phyloP scores from a whole-genome alignment of 2,329 filamentous ascomycete species.

The Pleurostoma richardsiae region DNA sequence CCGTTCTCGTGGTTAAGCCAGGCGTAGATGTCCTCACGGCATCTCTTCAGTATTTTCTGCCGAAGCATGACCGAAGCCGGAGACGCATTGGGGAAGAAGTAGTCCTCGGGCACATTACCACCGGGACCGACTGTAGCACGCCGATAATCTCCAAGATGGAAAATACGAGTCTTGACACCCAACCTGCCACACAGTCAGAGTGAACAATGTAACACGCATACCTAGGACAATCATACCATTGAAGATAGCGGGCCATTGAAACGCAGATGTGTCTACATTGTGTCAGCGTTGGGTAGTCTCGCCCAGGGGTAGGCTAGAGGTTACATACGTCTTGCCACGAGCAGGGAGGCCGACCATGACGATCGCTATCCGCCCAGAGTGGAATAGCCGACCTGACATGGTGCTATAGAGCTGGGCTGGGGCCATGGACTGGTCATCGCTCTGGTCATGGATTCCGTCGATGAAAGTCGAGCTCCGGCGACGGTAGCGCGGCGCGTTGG shows the following conservation, averaged over 20 bases:
- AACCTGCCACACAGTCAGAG: conserved; percentile 49
- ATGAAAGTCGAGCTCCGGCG: conserved; percentile 94
- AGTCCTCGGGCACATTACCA: conserved; percentile 87
- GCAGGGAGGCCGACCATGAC: conserved; percentile 94
- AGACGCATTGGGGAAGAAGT: conserved; percentile 94
- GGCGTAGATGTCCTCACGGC: conserved; percentile 91
- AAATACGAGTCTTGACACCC: conserved; percentile 95
- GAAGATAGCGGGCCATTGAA: conserved; percentile 86
- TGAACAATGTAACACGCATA: neutral
- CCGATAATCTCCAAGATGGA: conserved; percentile 94
- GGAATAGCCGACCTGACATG: conserved; percentile 93
- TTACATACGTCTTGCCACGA: conserved; percentile 81
- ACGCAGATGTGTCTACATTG: conserved; percentile 78
- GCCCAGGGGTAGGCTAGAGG: neutral
- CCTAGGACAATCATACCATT: conserved; percentile 54
- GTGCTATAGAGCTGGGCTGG: conserved; percentile 97
- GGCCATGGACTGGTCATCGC: conserved; percentile 75
- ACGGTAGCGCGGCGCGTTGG: conserved; percentile 83
- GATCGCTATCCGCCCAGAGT: conserved; percentile 94
- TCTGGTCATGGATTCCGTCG: conserved; percentile 92
- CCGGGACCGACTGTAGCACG: conserved; percentile 82
- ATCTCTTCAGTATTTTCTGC: conserved; percentile 97
- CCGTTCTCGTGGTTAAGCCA: conserved; percentile 97
- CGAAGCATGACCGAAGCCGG: conserved; percentile 87
- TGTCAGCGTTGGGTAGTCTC: conserved; percentile 8